Base-by-base conservation (phyloP, 176 grass and related monocot genomes). In the Musa schizocarpa region DNA sequence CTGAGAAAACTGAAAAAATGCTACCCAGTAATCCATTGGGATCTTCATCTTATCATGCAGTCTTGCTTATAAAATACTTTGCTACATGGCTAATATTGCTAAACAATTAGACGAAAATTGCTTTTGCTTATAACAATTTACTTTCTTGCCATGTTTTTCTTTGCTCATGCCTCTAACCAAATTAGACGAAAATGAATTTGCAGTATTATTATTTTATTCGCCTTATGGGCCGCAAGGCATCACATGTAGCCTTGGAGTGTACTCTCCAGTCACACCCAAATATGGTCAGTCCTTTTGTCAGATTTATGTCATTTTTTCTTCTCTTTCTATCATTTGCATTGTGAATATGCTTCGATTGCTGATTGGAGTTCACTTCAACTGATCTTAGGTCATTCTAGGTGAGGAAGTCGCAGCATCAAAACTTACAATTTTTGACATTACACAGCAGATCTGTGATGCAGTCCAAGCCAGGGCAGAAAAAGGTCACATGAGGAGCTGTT, bases 181-280 rank as follows among this genome's bases (percentile, higher is more conserved):
- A 9, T 20, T 22, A 20, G 29, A 69, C 16, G 9, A 49, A 1
- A 70, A 65, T 65, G 22, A 65, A 1, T 73, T 88, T 69, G 25
- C 74, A 99, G 95, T 99, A 99, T 81, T 99, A 99, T 76, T 99
- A 99, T 76, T 99, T 99, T 78, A 92, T 99, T 87, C 90, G 95
- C 8, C 34, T 99, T 78, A 99, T 99, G 95, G 95, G 95, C 24
- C 88, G 91, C 51, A 99, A 99, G 86, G 95, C 95, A 74, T 99
- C 95, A 74, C 95, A 99, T 81, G 95, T 99, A 69, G 95, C 95
- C 34, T 78, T 99, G 86, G 95, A 99, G 57, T 99, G 95, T 84
- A 69, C 90, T 81, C 95, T 99, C 76, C 95, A 99, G 70, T 94
- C 95, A 20, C 95, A 99, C 85, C 95, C 95, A 22, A 99, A 99